A percentile compares a stretch with the other conserved stretches of the same genome.
Evolutionary conservation across 371 early-diverging fungal genomes (phyloP).

Genomic region (Mucor racemosus): DNA sequence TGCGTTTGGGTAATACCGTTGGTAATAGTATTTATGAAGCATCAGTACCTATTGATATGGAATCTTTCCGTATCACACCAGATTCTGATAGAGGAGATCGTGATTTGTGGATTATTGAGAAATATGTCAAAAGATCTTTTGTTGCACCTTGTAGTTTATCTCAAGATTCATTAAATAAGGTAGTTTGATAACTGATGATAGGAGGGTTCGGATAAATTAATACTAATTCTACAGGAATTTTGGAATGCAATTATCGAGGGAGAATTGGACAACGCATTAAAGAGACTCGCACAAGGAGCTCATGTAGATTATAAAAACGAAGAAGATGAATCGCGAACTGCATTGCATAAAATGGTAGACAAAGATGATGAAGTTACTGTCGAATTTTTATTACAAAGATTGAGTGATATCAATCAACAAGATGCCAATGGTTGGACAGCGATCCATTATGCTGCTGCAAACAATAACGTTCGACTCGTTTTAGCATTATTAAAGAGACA

Average conservation of each 20-base stretch:
- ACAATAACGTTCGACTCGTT: constrained; percentile 68
- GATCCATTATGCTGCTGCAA: constrained; percentile 79
- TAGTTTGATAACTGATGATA: constrained; percentile 4
- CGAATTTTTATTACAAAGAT: constrained; percentile 77
- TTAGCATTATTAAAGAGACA: constrained; percentile 68
- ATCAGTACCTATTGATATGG: constrained; percentile 45
- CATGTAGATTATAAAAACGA: constrained; percentile 71
- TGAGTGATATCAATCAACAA: constrained; percentile 62
- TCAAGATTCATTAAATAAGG: constrained; percentile 32
- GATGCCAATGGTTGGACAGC: constrained; percentile 75
- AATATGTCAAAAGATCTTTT: constrained; percentile 76
- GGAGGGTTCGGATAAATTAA: not conserved
- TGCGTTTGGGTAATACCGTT: constrained; percentile 76
- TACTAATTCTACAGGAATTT: constrained; percentile 37
- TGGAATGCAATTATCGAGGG: constrained; percentile 63
- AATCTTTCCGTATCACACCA: constrained; percentile 37
- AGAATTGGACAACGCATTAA: constrained; percentile 62
- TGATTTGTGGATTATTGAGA: constrained; percentile 73
- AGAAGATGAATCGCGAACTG: constrained; percentile 52
- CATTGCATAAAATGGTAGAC: constrained; percentile 69
- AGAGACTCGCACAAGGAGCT: constrained; percentile 74
- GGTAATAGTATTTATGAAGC: constrained; percentile 81
- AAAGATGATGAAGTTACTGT: constrained; percentile 60
- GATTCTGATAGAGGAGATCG: constrained; percentile 58
- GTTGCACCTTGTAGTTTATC: constrained; percentile 36